A percentile compares a stretch with the other conserved stretches of the same genome.
phyloP scores from a whole-genome alignment of 164 flowering plant species.

The Piper longum region DNA sequence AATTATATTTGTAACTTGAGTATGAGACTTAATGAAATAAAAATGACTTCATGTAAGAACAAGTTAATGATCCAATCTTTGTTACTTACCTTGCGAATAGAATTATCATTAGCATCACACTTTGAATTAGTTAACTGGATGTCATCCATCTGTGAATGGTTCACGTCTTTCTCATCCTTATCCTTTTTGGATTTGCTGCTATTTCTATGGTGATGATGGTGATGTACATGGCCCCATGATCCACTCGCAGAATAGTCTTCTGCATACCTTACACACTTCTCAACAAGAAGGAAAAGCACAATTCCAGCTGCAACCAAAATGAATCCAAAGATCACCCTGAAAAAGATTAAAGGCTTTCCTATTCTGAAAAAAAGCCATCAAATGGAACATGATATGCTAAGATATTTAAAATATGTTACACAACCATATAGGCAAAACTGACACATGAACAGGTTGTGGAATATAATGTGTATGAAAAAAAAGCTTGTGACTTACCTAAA shows the following conservation, averaged over 20 bases:
- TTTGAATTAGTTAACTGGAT: slow-evolving; percentile 18
- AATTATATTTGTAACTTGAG: too few species aligned
- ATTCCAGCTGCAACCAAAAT: slow-evolving; percentile 67
- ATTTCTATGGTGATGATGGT: slow-evolving; percentile 57
- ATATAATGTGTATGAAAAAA: not conserved
- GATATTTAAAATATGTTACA: not conserved
- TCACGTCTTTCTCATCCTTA: slow-evolving; percentile 17
- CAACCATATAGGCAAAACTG: not conserved
- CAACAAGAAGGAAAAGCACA: slow-evolving; percentile 81
- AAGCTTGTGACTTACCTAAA: slow-evolving; percentile 39
- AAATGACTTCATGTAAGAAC: too few species aligned
- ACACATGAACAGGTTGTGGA: not conserved
- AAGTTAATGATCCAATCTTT: not conserved
- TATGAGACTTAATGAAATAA: too few species aligned
- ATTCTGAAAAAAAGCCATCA: too few species aligned
- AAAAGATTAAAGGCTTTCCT: not conserved
- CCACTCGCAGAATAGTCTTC: slow-evolving; percentile 49
- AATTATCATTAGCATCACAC: slow-evolving; percentile 11
- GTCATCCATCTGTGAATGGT: slow-evolving; percentile 5
- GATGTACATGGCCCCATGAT: slow-evolving; percentile 46
- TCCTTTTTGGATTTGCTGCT: slow-evolving; percentile 37
- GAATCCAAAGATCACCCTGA: not conserved
- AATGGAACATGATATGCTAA: not conserved
- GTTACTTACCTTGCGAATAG: slow-evolving; percentile 41
- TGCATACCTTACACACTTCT: slow-evolving; percentile 87